phyloP scores from a whole-genome alignment of 345 rosid species.

The Ceriops zippeliana region DNA sequence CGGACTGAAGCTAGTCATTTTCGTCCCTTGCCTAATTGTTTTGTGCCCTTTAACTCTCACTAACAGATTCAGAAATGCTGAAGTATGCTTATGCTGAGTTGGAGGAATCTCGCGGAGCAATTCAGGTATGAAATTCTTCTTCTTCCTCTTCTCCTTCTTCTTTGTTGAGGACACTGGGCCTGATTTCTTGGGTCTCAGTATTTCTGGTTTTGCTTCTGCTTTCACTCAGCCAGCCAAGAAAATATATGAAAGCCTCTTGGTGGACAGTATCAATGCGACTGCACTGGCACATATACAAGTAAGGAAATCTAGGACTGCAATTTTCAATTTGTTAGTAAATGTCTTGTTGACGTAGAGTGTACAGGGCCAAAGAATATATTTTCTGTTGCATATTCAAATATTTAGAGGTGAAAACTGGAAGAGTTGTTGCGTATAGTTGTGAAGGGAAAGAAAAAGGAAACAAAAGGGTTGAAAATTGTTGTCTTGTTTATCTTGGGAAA shows the following conservation, averaged over 20 bases:
- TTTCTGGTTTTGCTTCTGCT: conserved; percentile 19
- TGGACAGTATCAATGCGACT: conserved; percentile 50
- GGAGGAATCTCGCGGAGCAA: conserved; percentile 92
- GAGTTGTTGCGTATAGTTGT: neutral
- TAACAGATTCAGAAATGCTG: conserved; percentile 75
- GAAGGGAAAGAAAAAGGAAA: neutral
- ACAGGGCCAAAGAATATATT: neutral
- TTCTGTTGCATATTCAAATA: neutral
- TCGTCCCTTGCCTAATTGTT: neutral
- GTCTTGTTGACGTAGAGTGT: neutral
- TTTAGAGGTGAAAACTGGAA: neutral
- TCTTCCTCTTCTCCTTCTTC: neutral
- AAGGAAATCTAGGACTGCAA: conserved; percentile 20
- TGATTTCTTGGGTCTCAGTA: conserved; percentile 11
- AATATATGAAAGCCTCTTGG: conserved; percentile 71
- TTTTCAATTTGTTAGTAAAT: neutral
- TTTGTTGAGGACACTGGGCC: neutral
- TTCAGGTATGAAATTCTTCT: conserved; percentile 42
- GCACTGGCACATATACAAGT: conserved; percentile 88
- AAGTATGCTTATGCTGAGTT: conserved; percentile 93
- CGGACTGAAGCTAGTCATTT: neutral
- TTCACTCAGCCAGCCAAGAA: conserved; percentile 76
- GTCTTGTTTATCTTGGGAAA: neutral
- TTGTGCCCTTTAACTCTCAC: neutral
- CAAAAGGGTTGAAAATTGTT: too few relatives aligned